Evolutionary conservation across 1,139 yeast species (phyloP), one percentile per base, ranked within the genome.

Genomic region (Saccharomyces hybrid): DNA sequence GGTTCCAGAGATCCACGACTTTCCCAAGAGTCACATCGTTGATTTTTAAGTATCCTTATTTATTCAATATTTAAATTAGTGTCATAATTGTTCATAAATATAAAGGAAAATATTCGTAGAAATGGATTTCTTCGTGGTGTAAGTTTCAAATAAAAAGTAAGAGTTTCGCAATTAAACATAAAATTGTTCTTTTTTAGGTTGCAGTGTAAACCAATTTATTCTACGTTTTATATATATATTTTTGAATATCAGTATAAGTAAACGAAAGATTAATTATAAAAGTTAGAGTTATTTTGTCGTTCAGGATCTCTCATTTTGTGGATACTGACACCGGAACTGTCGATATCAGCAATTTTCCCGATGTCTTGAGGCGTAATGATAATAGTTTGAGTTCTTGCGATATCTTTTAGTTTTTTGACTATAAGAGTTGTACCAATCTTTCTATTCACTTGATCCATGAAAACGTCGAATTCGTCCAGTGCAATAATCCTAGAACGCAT

Each of bases 311-410:
- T 54, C 77, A 90, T 84, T 63, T 81, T 81, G 61, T 86, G 93
- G 42, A 91, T 87, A 59, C 75, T 78, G 6, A 90, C 89, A 59
- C 83, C 83, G 5, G 61, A 57, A 31, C 78, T 77, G 50, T 82
- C 83, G 55, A 87, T 72, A 54, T 85, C 87, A 2, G 86, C 85
- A 51, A 89, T 81, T 47, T 81, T 83, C 0, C 91, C 88, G 62
- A 93, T 87, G 69, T 89, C 96, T 64, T 90, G 96, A 0, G 99
- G 99, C 0, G 99, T 93, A 49, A 93, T 91, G 62, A 95, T 88
- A 14, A 93, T 86, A 3, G 96, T 86, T 70, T 93, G 99, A 0
- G 91, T 82, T 58, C 83, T 78, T 1, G 62, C 53, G 0, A 84
- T 75, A 57, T 79, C 79, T 34, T 76, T 74, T 48, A 91, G 78